Evolutionary conservation across 2,329 filamentous ascomycete genomes (phyloP), one percentile per base, ranked within the genome.

Genomic region (Botrytis byssoidea): DNA sequence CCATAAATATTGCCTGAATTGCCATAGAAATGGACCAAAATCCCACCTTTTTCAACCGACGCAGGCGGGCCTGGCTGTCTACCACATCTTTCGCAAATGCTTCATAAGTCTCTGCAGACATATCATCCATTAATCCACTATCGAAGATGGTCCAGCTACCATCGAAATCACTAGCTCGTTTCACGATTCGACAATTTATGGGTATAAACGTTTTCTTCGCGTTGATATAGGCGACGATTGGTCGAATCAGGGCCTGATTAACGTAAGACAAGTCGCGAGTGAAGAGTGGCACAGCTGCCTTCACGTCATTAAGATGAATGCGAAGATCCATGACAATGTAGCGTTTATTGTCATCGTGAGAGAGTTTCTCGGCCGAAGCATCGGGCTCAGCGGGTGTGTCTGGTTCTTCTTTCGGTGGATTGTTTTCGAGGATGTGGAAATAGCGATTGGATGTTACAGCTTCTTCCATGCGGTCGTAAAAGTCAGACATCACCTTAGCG

Each of bases 181-280:
- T 99, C 76, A 98, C 94, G 67, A 99, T 93, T 75, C 95, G 92
- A 83, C 96, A 98, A 78, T 92, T 93, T 79, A 99, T 94, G 40
- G 96, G 96, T 61, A 99, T 98, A 80, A 97, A 98, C 0, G 95
- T 97, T 80, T 91, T 92, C 82, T 94, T 93, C 60, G 94, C 93
- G 83, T 99, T 99, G 83, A 99, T 98, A 82, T 98, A 99, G 10
- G 96, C 96, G 59, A 99, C 95, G 75, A 99, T 99, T 25, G 96
- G 96, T 7, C 96, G 90, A 51, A 98, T 93, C 7, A 98, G 90
- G 2, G 96, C 94, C 82, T 97, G 97, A 83, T 98, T 98, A 79
- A 98, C 92, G 82, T 98, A 99, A 0, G 94, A 97, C 67, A 98
- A 89, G 80, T 98, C 92, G 25, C 90, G 91, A 1, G 93, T 97